Evolutionary conservation across 768 basidiomycete genomes (phyloP).

Genomic region (Hydnomerulius pinastri): DNA sequence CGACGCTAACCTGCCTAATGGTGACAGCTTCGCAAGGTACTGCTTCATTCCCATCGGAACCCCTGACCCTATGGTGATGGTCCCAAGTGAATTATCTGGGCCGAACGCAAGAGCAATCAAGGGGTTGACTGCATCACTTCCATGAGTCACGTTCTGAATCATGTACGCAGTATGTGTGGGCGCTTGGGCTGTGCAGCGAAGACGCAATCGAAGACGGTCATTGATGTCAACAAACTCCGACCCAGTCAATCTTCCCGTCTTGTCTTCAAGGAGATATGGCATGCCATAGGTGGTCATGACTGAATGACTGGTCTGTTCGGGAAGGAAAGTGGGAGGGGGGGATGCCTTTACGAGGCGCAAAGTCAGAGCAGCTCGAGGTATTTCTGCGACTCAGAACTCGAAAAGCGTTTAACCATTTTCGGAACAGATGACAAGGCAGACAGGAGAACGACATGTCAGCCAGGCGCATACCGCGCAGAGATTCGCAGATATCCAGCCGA

Average conservation of each 20-base stretch:
- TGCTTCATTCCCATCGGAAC: constrained; percentile 47
- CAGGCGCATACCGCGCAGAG: constrained; percentile 17
- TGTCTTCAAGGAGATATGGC: constrained; percentile 67
- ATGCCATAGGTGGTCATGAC: constrained; percentile 48
- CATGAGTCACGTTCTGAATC: constrained; percentile 45
- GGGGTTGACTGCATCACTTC: constrained; percentile 35
- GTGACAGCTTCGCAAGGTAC: constrained; percentile 47
- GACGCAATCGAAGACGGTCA: constrained; percentile 53
- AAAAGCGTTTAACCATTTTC: constrained; percentile 20
- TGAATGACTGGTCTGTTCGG: constrained; percentile 2
- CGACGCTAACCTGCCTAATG: constrained; percentile 44
- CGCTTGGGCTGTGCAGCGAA: constrained; percentile 50
- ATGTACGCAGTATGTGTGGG: constrained; percentile 48
- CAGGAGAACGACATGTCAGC: constrained; percentile 17
- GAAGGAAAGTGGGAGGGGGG: constrained; percentile 3
- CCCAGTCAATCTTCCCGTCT: constrained; percentile 50
- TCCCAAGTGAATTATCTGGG: constrained; percentile 49
- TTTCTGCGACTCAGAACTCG: constrained; percentile 20
- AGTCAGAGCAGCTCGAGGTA: constrained; percentile 14
- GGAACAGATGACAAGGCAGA: constrained; percentile 20
- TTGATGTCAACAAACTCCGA: constrained; percentile 66
- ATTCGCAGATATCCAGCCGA: constrained; percentile 22
- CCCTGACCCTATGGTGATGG: constrained; percentile 45
- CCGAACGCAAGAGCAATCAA: constrained; percentile 55
- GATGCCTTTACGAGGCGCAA: background rate